Evolutionary conservation across 179 eudicot species (phyloP), one percentile per base, ranked within the genome.

Genomic region (Beta lomatogona): DNA sequence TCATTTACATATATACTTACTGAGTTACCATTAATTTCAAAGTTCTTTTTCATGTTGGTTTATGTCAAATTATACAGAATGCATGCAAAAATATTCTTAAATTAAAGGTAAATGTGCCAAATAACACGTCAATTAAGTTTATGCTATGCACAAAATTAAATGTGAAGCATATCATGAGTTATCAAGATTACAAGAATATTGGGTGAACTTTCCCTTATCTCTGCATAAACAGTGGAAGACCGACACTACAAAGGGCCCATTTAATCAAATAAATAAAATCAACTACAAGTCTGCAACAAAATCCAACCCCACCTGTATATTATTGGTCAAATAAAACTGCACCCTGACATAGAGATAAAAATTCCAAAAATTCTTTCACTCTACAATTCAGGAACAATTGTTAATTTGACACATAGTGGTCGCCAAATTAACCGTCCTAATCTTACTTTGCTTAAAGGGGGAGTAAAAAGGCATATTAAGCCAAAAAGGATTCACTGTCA

Each of bases 301-400:
- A 44, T 72, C 60, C 45, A 25, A 73, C 36, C 61, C 76, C 36
- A 73, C 76, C 76, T 52, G 61, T 31, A 73, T 52, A 22, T 52
- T 73, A 25, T 19, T 71, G 58, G 76, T 73, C 76, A 73, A 28
- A 52, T 22, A 9, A 21, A 11, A 28, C 14, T 13, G 61, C 41
- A 19, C 59, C 54, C 54, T 57, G 50, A 68, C 75, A 72, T 25
- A 36, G 61, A 76, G 45, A 21, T 41, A 80, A 81, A 46, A 45
- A 64, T 59, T 52, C 78, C 76, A 41, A 55, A 75, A 3, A 76
- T 41, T 36, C 58, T 71, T 64, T 31, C 83, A 71, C 31, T 60
- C 65, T 60, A 78, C 67, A 67, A 48, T 73, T 73, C 44, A 75
- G 15, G 48, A 21, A n/a, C 48, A 57, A 9, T 45, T 10, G n/a